Evolutionary conservation across 2,329 filamentous ascomycete species (phyloP).

Genomic region (Hymenoscyphus albidus): DNA sequence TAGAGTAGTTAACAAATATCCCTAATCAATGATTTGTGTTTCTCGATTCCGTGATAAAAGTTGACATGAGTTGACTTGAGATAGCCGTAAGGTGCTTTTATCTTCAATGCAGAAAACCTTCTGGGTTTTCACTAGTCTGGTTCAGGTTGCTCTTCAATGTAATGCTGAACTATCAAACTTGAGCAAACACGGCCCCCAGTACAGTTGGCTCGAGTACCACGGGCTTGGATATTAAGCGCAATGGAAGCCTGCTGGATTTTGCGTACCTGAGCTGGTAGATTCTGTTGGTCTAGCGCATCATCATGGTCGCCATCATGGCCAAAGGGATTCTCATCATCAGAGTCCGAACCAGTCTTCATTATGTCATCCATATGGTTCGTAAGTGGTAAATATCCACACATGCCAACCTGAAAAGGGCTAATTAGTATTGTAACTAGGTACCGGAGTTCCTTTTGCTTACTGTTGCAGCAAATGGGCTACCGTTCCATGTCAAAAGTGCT

Average conservation of each 20-base stretch:
- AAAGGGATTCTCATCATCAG: background rate
- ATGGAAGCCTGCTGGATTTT: background rate
- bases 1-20: background rate
- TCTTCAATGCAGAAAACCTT: background rate
- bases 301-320: background rate
- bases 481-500: constrained; percentile 43
- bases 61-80: too few relatives aligned
- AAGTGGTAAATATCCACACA: constrained; percentile 47
- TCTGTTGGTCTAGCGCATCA: background rate
- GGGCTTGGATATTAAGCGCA: background rate
- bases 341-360: background rate
- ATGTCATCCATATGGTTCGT: constrained; percentile 28
- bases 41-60: background rate
- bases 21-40: background rate
- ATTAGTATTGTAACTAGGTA: background rate
- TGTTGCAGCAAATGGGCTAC: constrained; percentile 36
- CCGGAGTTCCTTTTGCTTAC: background rate
- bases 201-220: background rate
- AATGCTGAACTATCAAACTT: background rate
- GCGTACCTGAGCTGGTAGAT: background rate
- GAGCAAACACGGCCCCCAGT: background rate
- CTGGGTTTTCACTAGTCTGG: too few relatives aligned
- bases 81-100: background rate
- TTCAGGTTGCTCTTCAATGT: background rate
- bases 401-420: constrained; percentile 35